These are phyloP conservation scores for Mucor circinelloides DNA, from an alignment of 371 early-diverging fungal genomes.

Conservation along the genomic window DNA sequence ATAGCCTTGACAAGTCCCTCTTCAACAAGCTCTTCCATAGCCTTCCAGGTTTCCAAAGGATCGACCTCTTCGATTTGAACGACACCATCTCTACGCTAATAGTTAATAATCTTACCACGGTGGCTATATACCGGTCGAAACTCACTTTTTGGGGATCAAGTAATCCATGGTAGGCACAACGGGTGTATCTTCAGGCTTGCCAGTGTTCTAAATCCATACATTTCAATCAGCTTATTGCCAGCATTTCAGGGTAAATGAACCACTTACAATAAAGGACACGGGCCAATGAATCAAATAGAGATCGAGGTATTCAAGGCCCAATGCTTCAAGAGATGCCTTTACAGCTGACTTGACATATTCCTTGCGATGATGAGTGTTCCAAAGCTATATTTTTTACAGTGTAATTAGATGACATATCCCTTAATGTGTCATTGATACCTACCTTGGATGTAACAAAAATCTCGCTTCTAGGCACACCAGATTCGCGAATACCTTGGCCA, in stretches of 20 bases:
- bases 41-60: constrained; percentile 68
- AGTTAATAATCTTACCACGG: neutral
- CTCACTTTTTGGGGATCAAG: constrained; percentile 40
- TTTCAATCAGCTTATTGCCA: neutral
- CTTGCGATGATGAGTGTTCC: constrained; percentile 81
- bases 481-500: constrained; percentile 70
- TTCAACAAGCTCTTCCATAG: constrained; percentile 71
- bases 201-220: constrained; percentile 27
- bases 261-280: constrained; percentile 36
- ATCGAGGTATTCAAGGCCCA: constrained; percentile 86
- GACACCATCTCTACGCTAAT: constrained; percentile 25
- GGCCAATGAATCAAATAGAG: constrained; percentile 88
- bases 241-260: too few species aligned
- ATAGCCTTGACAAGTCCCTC: constrained; percentile 62
- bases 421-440: neutral
- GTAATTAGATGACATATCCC: too few species aligned
- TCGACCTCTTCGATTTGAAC: constrained; percentile 49
- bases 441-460: constrained; percentile 88
- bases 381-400: constrained; percentile 58
- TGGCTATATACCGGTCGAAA: neutral
- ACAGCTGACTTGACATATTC: constrained; percentile 69
- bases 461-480: constrained; percentile 65
- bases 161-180: constrained; percentile 35
- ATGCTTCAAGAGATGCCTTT: constrained; percentile 69
- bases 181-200: constrained; percentile 39